Conservation (phyloP, 2,329 filamentous ascomycete species). For the Aspergillus piperis region DNA sequence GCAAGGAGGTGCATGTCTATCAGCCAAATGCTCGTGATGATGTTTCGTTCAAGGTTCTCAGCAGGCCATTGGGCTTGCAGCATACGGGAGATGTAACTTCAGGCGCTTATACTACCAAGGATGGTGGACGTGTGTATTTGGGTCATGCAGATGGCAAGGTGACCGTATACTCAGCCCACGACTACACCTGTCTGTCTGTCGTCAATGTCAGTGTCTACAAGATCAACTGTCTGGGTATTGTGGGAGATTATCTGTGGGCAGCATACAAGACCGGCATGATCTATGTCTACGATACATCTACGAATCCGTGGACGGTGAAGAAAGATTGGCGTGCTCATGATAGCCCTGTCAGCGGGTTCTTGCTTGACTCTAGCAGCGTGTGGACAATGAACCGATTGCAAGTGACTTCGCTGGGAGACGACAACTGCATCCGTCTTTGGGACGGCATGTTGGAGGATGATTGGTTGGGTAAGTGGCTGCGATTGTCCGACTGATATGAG, state of each 20-base stretch:
- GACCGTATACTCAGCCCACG: conserved; percentile 79
- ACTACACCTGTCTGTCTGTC: conserved; percentile 75
- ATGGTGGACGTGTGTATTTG: conserved; percentile 80
- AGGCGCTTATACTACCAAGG: conserved; percentile 71
- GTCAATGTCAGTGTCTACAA: conserved; percentile 92
- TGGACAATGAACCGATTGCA: conserved; percentile 84
- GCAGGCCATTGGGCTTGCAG: conserved; percentile 68
- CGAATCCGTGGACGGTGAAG: conserved; percentile 81
- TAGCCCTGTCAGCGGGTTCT: conserved; percentile 74
- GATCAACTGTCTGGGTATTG: conserved; percentile 81
- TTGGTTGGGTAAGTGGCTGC: conserved; percentile 66
- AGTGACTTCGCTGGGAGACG: conserved; percentile 81
- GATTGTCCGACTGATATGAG: background rate
- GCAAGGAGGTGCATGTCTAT: conserved; percentile 85
- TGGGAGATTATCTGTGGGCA: conserved; percentile 84
- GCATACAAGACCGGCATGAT: conserved; percentile 93
- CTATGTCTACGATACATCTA: conserved; percentile 83
- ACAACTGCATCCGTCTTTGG: conserved; percentile 83
- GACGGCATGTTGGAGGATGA: conserved; percentile 92
- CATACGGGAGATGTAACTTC: conserved; percentile 85
- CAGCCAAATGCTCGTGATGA: conserved; percentile 69
- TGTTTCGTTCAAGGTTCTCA: conserved; percentile 72
- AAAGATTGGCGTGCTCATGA: conserved; percentile 96
- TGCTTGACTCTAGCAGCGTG: conserved; percentile 76
- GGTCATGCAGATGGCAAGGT: conserved; percentile 94